phyloP scores from a whole-genome alignment of 805 yeast genomes.

The Kazachstania africana region DNA sequence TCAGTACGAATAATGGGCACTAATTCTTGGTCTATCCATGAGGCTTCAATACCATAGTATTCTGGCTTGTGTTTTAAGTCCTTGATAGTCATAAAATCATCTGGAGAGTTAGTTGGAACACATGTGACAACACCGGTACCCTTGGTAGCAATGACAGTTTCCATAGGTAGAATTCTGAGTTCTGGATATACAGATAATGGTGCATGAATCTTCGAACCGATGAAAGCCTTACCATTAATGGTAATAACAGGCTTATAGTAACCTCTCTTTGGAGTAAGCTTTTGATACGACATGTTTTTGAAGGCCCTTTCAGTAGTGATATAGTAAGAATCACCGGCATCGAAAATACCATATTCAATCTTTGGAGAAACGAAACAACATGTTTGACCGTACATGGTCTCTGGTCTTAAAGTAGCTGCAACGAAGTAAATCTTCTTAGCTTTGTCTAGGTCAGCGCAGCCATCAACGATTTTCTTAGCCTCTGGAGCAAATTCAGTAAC shows the following conservation, averaged over 20 bases:
- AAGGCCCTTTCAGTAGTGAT: conserved; percentile 91
- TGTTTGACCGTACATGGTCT: conserved; percentile 97
- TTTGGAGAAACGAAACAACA: conserved; percentile 96
- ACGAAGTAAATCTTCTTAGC: conserved; percentile 67
- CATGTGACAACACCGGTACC: conserved; percentile 99
- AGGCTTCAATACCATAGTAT: conserved; percentile 70
- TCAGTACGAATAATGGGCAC: conserved; percentile 69
- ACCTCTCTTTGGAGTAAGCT: conserved; percentile 83
- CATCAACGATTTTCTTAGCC: conserved; percentile 28
- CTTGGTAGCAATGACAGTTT: conserved; percentile 83
- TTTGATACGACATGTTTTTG: conserved; percentile 95
- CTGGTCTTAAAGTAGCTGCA: conserved; percentile 97
- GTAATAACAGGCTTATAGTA: conserved; percentile 45
- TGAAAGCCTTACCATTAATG: conserved; percentile 59
- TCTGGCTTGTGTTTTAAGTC: conserved; percentile 86
- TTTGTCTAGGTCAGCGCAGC: conserved; percentile 26
- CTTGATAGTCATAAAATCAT: conserved; percentile 77
- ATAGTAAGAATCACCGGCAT: conserved; percentile 65
- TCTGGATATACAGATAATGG: conserved; percentile 64
- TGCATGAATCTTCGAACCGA: conserved; percentile 81
- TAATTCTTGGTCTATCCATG: conserved; percentile 71
- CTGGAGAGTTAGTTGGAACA: conserved; percentile 98
- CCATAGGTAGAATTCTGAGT: conserved; percentile 90
- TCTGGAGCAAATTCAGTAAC: conserved; percentile 45
- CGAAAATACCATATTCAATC: conserved; percentile 82